Evolutionary conservation across 805 yeast genomes (phyloP).

Genomic region (Yarrowia yakushimensis): DNA sequence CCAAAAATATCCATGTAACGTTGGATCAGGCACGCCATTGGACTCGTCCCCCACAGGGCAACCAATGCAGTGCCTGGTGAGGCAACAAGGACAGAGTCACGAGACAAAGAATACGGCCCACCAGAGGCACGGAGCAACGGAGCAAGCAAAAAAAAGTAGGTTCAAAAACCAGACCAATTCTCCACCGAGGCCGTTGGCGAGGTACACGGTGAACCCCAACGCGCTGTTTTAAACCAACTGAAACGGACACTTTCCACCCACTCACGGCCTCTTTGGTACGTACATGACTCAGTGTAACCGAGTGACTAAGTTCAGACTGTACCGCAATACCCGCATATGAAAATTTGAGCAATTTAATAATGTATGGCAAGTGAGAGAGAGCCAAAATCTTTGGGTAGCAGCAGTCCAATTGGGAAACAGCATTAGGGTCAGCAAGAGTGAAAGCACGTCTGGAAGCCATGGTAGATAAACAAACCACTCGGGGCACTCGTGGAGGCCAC

Average conservation of each 20-base stretch:
- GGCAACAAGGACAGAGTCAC: background rate
- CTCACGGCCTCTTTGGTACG: background rate
- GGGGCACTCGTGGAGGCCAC: no score
- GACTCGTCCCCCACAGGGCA: background rate
- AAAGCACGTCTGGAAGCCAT: background rate
- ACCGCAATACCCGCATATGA: constrained; percentile 13
- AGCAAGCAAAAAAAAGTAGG: background rate
- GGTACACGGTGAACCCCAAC: no score
- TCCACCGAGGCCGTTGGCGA: no score
- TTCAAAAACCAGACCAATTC: no score
- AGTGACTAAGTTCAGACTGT: background rate
- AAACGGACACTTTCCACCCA: no score
- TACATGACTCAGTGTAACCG: background rate
- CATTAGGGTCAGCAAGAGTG: background rate
- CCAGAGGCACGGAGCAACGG: background rate
- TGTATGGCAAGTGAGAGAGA: background rate
- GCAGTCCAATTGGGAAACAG: background rate
- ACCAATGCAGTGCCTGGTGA: background rate
- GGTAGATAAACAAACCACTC: background rate
- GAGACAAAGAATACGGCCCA: no score
- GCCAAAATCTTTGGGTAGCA: background rate
- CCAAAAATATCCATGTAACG: background rate
- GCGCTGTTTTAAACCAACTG: no score
- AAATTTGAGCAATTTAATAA: background rate
- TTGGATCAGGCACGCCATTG: background rate